Evolutionary conservation across 2,329 filamentous ascomycete genomes (phyloP), one percentile per base, ranked within the genome.

Genomic region (Balansia obtecta): DNA sequence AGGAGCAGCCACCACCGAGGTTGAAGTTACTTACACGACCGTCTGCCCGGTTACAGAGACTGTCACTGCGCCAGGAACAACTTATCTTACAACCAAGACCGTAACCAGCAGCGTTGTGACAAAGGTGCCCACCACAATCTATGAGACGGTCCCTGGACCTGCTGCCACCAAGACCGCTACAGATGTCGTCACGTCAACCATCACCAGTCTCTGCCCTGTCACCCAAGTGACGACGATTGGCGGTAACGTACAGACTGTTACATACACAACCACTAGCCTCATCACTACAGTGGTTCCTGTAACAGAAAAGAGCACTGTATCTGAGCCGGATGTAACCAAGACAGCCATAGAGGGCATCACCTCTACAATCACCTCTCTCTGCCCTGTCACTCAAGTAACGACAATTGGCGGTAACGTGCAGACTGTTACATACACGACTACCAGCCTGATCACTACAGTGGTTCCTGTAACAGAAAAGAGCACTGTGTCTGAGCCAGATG

Each of bases 141-240:
- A 61, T 50, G 56, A 64, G 54, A 65, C 61, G 0, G 59, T 60
- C 11, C 63, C 68, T 8, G 50, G 53, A 3, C 50, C 52, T 7
- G 61, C 59, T 18, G 62, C 61, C 32, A 69, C 65, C 2, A 51
- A 62, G 48, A 66, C 63, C 0, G 58, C 60, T 2, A 53, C 51
- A 4, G 51, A 61, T 53, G 60, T 66, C 13, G 63, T 60, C 16
- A 67, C 69, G 57, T 65, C 61, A 5, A 72, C 69, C 22, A 48
- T 67, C 40, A 75, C 72, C 13, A 65, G 64, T 18, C 61, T 72
- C 11, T 71, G 67, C 58, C 70, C 71, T 10, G 56, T 73, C 7
- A 69, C 66, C 1, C 39, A 54, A 30, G 50, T 54, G 34, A 55
- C 54, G 3, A 52, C 53, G 2, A 60, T 57, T 49, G 48, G 9